Conservation (phyloP, 257 asterid species). For the Haberlea rhodopensis region DNA sequence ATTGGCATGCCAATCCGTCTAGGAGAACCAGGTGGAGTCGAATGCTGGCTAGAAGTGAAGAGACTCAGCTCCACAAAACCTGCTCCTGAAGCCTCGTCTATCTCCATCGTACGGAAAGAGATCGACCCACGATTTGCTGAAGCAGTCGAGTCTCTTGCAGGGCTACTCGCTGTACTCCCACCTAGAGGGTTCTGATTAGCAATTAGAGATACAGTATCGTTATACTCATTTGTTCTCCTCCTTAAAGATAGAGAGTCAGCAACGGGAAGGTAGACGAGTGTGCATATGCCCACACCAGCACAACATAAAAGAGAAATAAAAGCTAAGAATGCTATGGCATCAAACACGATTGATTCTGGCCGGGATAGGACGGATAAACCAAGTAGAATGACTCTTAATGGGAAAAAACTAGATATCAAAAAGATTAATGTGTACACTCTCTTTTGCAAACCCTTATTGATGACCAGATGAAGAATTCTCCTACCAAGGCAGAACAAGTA, state of each 20-base stretch:
- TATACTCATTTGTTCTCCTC: constrained; percentile 45
- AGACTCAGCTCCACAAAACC: constrained; percentile 86
- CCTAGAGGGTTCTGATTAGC: constrained; percentile 55
- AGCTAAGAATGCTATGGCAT: constrained; percentile 63
- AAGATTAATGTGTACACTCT: constrained; percentile 69
- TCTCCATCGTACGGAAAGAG: constrained; percentile 57
- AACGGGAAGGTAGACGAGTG: constrained; percentile 74
- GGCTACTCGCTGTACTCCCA: constrained; percentile 38
- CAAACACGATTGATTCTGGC: constrained; percentile 49
- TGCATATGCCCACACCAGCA: constrained; percentile 58
- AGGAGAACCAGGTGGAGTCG: constrained; percentile 67
- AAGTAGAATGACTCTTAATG: constrained; percentile 60
- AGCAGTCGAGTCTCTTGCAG: constrained; percentile 40
- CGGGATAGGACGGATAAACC: constrained; percentile 60
- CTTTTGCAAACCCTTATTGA: constrained; percentile 76
- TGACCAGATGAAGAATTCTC: constrained; percentile 57
- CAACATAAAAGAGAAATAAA: constrained; percentile 74
- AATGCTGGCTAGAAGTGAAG: constrained; percentile 62
- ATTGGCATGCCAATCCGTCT: constrained; percentile 70
- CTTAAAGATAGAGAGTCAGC: constrained; percentile 74
- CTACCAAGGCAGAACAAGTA: constrained; percentile 74
- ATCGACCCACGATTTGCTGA: constrained; percentile 56
- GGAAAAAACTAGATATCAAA: constrained; percentile 53
- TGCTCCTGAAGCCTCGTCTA: constrained; percentile 49
- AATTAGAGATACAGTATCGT: constrained; percentile 61